Conservation (phyloP, 176 grass and related monocot genomes). For the Triticum timopheevii region DNA sequence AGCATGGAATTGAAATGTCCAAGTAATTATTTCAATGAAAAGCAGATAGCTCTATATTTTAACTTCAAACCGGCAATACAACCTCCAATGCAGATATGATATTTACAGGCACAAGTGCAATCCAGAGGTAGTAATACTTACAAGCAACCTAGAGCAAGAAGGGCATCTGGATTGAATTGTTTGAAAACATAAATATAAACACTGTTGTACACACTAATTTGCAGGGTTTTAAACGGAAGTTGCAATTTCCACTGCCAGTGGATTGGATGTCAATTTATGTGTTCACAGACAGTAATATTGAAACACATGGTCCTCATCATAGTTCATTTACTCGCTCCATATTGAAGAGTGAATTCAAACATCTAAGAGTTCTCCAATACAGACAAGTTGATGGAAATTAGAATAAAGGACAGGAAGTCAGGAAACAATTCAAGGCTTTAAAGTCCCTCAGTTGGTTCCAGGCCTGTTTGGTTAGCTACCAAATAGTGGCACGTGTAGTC, state of each 20-base stretch:
- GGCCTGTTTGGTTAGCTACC: neutral
- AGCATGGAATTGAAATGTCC: neutral
- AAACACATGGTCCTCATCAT: neutral
- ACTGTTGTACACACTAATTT: slow-evolving; percentile 7
- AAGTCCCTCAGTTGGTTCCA: neutral
- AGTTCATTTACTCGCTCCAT: neutral
- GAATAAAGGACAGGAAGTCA: neutral
- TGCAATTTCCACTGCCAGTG: neutral
- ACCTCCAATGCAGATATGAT: neutral
- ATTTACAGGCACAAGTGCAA: neutral
- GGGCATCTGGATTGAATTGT: neutral
- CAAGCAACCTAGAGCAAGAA: neutral
- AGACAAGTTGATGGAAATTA: neutral
- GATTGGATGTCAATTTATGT: neutral
- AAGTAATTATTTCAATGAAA: slow-evolving; percentile 5
- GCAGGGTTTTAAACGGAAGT: neutral
- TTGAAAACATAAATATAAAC: neutral
- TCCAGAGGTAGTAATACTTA: neutral
- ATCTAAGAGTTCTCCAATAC: neutral
- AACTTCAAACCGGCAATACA: slow-evolving; percentile 7
- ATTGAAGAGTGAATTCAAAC: neutral
- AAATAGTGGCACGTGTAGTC: neutral
- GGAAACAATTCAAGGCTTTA: neutral
- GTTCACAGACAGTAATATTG: neutral
- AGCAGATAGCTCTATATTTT: neutral